Base-by-base conservation (phyloP, 2,329 filamentous ascomycete genomes). In the Penicillium sp. region DNA sequence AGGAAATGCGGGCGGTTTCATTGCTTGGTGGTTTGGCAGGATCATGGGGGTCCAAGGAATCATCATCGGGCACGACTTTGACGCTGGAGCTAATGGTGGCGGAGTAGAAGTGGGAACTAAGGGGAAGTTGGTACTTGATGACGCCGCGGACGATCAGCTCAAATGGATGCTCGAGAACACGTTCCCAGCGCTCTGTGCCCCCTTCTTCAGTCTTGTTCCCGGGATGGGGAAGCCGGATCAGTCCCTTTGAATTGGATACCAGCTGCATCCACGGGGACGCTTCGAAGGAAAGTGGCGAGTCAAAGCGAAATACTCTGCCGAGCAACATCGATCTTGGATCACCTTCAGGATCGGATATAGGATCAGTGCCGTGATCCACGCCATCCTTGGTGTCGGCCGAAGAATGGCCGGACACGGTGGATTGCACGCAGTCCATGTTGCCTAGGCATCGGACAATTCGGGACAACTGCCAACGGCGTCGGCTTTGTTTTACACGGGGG, bases 91-190 rank as follows among this genome's bases (percentile, higher is more conserved):
- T 72, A 50, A 74, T 55, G 62, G 73, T 60, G 3, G 77, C 76
- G n/a, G 73, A 78, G 56, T 76, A 71, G 34, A 71, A 71, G 13
- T 74, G 70, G 3, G 77, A 78, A 49, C 74, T 79, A 44, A 85
- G 69, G 6, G 81, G 81, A 3, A 84, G 69, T 51, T 80, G 76
- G 62, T 98, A 98, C 63, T 90, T 89, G 57, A 98, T 76, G 11
- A 93, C 86, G 18, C 93, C 93, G 58, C 93, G 85, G 34, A 98
- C 80, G 50, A 97, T 91, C 40, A 98, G 77, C 57, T 96, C 89
- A 58, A 97, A 98, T 36, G 91, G 87, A 66, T 96, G 87, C 55
- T 94, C 82, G 41, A 96, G 76, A 38, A 97, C 90, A 49, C 83
- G 80, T 65, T 95, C 89, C 93, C 93, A 98, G 10, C 90, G 82